Conservation (phyloP, 106 monocot species). For the Posidonia australis region DNA sequence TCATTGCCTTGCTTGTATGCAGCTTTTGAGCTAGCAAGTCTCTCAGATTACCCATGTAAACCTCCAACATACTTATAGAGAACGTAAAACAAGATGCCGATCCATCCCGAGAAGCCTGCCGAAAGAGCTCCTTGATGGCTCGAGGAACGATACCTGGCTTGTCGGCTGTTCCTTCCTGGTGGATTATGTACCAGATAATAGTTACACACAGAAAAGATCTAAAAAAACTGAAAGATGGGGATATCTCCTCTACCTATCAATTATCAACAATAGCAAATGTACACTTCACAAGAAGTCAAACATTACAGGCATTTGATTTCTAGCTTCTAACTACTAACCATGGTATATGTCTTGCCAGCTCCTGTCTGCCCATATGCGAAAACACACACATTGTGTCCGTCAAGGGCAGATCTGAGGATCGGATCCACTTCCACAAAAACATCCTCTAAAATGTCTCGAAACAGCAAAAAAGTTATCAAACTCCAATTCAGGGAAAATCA, state of each 20-base stretch:
- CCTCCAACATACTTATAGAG: constrained; percentile 79
- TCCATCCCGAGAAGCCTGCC: constrained; percentile 26
- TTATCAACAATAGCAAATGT: too few species aligned
- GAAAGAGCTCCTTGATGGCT: constrained; percentile 56
- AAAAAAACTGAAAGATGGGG: too few species aligned
- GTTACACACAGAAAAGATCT: too few species aligned
- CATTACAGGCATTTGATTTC: background rate
- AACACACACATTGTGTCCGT: constrained; percentile 78
- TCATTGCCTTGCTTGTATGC: constrained; percentile 9
- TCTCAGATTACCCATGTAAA: constrained; percentile 67
- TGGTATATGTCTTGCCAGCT: constrained; percentile 81
- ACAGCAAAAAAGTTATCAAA: background rate
- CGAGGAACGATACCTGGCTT: constrained; percentile 68
- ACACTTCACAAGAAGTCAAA: background rate
- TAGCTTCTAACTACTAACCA: constrained; percentile 26
- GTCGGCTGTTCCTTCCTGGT: constrained; percentile 53
- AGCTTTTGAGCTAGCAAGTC: constrained; percentile 43
- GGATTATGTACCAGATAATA: background rate
- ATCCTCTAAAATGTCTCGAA: constrained; percentile 34
- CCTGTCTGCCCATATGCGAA: constrained; percentile 88
- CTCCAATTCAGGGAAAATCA: background rate
- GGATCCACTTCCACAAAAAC: constrained; percentile 66
- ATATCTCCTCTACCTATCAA: too few species aligned
- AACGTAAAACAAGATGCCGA: constrained; percentile 25
- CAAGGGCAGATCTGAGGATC: constrained; percentile 68